Conservation (phyloP, 306 rosid species). For the Casuarina glauca region DNA sequence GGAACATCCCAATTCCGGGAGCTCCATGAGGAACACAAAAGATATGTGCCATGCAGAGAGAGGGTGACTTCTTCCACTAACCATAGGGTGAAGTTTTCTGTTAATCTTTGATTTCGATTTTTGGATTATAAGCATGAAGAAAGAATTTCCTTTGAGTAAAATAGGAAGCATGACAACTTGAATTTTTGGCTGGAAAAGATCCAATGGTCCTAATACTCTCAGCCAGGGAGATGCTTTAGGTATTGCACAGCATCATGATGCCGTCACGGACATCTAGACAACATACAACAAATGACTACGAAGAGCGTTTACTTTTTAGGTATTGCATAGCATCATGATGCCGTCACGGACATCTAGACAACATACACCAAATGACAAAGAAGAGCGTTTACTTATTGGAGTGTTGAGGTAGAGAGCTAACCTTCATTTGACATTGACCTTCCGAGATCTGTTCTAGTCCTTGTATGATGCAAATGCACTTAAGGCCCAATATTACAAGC, state of each 20-base stretch:
- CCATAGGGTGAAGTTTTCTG: not conserved
- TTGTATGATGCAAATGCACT: no score
- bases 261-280: constrained; percentile 79
- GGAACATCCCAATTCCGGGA: not conserved
- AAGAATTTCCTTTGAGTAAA: constrained; percentile 16
- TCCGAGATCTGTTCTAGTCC: constrained; percentile 5
- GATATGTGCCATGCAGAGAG: not conserved
- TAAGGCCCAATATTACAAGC: no score
- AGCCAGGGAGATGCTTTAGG: constrained; percentile 82
- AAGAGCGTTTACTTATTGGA: constrained; percentile 71
- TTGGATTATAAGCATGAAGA: constrained; percentile 10
- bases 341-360: constrained; percentile 78
- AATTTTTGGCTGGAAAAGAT: constrained; percentile 54
- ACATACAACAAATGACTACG: constrained; percentile 82
- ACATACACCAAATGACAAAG: constrained; percentile 80
- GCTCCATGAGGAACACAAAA: not conserved
- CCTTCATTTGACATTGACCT: constrained; percentile 3
- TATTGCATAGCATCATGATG: constrained; percentile 86
- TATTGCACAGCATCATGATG: constrained; percentile 87
- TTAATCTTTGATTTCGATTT: not conserved
- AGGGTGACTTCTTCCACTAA: constrained; percentile 5
- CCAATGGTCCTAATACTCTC: constrained; percentile 31
- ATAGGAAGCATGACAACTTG: constrained; percentile 80
- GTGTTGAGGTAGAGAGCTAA: constrained; percentile 51
- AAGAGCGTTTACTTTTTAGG: constrained; percentile 75